Conservation (phyloP, 768 basidiomycete species). For the Mycena chlorophos region DNA sequence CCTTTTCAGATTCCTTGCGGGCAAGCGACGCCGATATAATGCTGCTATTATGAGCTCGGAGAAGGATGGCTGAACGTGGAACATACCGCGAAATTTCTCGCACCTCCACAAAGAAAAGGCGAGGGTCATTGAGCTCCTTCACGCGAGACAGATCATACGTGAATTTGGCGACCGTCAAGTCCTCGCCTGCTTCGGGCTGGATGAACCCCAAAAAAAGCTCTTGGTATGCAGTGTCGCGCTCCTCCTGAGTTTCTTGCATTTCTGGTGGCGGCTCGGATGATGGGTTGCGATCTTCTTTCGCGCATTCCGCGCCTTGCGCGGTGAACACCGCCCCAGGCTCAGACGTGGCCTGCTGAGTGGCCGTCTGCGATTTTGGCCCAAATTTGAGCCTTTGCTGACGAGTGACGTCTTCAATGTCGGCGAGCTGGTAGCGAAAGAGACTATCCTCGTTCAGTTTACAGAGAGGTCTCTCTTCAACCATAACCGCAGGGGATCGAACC, state of each 20-base stretch:
- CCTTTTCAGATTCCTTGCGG: too few relatives aligned
- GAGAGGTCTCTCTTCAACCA: not conserved
- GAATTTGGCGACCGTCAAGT: not conserved
- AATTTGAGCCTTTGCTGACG: not conserved
- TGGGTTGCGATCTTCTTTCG: too few relatives aligned
- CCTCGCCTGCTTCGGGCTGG: not conserved
- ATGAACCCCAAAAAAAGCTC: not conserved
- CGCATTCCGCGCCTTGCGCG: too few relatives aligned
- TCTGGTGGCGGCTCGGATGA: too few relatives aligned
- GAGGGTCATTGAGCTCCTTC: not conserved
- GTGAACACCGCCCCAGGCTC: too few relatives aligned
- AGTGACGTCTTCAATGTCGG: not conserved
- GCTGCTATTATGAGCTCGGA: too few relatives aligned
- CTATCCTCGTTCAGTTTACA: not conserved
- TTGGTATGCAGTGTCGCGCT: not conserved
- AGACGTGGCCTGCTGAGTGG: too few relatives aligned
- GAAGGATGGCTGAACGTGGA: too few relatives aligned
- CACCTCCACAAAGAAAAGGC: not conserved
- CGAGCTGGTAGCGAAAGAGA: not conserved
- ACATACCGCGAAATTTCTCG: not conserved
- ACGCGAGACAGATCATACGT: not conserved
- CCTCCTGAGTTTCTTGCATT: not conserved
- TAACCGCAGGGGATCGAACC: not conserved
- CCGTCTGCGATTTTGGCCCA: too few relatives aligned
- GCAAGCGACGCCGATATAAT: too few relatives aligned